A percentile compares a stretch with the other conserved stretches of the same genome.
These are phyloP conservation scores for Basidioascus undulatus DNA, from an alignment of 768 basidiomycete species.

Conservation along the genomic window DNA sequence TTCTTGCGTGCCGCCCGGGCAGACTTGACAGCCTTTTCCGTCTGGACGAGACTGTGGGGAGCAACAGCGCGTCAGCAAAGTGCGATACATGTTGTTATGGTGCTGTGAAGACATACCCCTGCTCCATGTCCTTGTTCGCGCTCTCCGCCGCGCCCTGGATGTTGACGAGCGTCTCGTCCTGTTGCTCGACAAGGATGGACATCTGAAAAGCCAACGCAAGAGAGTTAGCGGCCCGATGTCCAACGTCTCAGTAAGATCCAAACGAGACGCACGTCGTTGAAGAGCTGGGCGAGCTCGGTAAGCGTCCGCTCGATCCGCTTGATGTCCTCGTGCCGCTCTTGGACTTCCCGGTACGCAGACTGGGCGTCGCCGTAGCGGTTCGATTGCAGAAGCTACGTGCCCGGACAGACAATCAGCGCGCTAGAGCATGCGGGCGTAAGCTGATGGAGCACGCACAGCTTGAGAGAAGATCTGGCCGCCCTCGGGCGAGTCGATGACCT, in stretches of 20 bases:
- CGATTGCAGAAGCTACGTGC: conserved; percentile 53
- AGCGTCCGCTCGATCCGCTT: conserved; percentile 63
- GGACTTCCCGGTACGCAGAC: conserved; percentile 63
- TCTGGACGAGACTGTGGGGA: conserved; percentile 42
- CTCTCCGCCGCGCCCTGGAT: conserved; percentile 38
- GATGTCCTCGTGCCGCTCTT: conserved; percentile 66
- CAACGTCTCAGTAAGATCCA: background rate
- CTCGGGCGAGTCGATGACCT: conserved; percentile 10
- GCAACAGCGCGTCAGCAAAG: too few species aligned
- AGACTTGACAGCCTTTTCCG: conserved; percentile 61
- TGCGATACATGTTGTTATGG: background rate
- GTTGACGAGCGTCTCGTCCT: conserved; percentile 43
- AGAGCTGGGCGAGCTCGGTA: conserved; percentile 68
- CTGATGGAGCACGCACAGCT: conserved; percentile 7
- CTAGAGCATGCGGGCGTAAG: too few species aligned
- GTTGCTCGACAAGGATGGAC: conserved; percentile 51
- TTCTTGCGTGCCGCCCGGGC: conserved; percentile 78
- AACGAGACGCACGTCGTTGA: conserved; percentile 36
- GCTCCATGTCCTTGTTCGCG: conserved; percentile 43
- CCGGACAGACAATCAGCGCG: too few species aligned
- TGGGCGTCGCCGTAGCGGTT: conserved; percentile 61
- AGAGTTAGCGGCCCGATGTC: background rate
- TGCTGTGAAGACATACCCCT: conserved; percentile 28
- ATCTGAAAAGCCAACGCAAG: conserved; percentile 26
- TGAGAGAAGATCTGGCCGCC: conserved; percentile 5